Evolutionary conservation across 495 filamentous ascomycete genomes (phyloP).

Genomic region (Neurospora sp.): DNA sequence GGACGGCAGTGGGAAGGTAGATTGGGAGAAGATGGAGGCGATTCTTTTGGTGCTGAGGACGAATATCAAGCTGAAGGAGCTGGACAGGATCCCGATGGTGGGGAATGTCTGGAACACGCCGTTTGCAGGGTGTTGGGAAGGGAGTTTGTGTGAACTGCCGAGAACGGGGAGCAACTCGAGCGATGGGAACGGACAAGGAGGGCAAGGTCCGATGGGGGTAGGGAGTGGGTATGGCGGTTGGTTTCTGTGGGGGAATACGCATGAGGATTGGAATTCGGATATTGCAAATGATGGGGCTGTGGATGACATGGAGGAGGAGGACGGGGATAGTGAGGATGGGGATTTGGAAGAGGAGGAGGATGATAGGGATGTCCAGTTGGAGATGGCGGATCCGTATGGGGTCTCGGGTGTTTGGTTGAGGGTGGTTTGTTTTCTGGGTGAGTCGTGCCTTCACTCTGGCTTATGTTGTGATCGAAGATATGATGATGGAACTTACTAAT

Average conservation of each 20-base stretch:
- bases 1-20: conserved; percentile 41
- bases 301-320: not conserved
- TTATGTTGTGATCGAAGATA: not conserved
- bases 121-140: conserved; percentile 41
- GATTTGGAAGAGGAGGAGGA: conserved; percentile 1
- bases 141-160: conserved; percentile 31
- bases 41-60: conserved; percentile 48
- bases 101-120: conserved; percentile 38
- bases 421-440: conserved; percentile 41
- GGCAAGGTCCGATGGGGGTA: not conserved
- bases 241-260: not conserved
- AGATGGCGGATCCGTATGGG: conserved; percentile 47
- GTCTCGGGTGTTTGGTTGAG: conserved; percentile 50
- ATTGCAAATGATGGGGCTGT: not conserved
- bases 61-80: conserved; percentile 39
- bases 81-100: conserved; percentile 32
- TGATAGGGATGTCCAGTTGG: conserved; percentile 12
- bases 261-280: not conserved
- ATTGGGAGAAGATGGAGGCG: conserved; percentile 64
- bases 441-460: not conserved
- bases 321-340: not conserved
- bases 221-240: not conserved
- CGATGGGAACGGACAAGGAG: not conserved
- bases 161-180: not conserved
- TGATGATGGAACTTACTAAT: not conserved